These are phyloP conservation scores for Periconia macrospinosa DNA, from an alignment of 2,329 filamentous ascomycete species.

Conservation along the genomic window DNA sequence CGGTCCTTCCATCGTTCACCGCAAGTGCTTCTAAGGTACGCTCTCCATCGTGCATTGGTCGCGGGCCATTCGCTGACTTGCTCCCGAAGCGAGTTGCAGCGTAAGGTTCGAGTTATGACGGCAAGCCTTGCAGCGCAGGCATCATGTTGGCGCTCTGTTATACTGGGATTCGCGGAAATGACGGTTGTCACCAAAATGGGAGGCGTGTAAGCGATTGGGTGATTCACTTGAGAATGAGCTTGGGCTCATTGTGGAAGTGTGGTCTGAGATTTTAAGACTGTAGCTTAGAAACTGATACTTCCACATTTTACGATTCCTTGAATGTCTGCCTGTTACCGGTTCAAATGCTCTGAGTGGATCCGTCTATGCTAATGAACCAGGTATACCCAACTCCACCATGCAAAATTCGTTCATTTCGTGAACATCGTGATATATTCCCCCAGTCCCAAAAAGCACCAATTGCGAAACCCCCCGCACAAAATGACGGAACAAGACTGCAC, in stretches of 20 bases:
- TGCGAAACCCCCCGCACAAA: too few relatives aligned
- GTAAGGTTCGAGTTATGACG: slow-evolving; percentile 38
- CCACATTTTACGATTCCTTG: slow-evolving; percentile 29
- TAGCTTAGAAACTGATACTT: slow-evolving; percentile 44
- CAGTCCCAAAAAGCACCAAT: neutral
- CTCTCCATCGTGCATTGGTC: slow-evolving; percentile 10
- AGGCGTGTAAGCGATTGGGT: slow-evolving; percentile 41
- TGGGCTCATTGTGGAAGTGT: slow-evolving; percentile 35
- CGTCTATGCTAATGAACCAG: neutral
- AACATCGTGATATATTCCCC: neutral
- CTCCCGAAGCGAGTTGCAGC: slow-evolving; percentile 35
- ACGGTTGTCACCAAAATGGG: slow-evolving; percentile 45
- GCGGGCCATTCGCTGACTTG: slow-evolving; percentile 10
- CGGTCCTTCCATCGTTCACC: slow-evolving; percentile 98
- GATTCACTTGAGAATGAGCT: slow-evolving; percentile 41
- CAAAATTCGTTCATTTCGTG: too few relatives aligned
- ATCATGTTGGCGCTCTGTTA: slow-evolving; percentile 42
- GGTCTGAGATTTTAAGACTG: slow-evolving; percentile 40
- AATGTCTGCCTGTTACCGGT: slow-evolving; percentile 3
- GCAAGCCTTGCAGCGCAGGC: slow-evolving; percentile 42
- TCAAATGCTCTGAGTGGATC: neutral
- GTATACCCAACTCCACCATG: too few relatives aligned
- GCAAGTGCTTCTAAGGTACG: slow-evolving; percentile 99
- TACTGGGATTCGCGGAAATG: slow-evolving; percentile 32
- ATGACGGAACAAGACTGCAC: too few relatives aligned